These are phyloP conservation scores for Multifurca ochricompacta DNA, from an alignment of 768 basidiomycete genomes.

Conservation along the genomic window DNA sequence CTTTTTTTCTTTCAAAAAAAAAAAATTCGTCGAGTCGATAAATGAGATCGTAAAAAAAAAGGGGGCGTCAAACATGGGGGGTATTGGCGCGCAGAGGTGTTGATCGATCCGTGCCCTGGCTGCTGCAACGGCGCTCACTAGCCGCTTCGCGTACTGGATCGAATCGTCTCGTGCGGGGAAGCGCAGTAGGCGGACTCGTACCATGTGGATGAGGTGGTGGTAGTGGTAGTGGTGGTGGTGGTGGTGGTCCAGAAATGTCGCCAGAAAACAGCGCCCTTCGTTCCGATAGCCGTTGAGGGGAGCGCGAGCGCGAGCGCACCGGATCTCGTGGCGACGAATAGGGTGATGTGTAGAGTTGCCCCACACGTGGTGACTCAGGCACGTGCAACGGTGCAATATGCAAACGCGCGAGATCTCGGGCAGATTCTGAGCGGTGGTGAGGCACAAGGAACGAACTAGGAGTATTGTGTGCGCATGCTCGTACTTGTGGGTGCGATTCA, in stretches of 20 bases:
- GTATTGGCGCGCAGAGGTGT: slow-evolving; percentile 12
- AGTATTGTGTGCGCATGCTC: no score
- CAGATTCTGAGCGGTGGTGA: background rate
- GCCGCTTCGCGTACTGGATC: slow-evolving; percentile 23
- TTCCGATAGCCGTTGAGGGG: background rate
- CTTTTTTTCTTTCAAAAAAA: no score
- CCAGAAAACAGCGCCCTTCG: background rate
- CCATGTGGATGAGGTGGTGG: background rate
- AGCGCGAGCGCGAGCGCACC: background rate
- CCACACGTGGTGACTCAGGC: slow-evolving; percentile 7
- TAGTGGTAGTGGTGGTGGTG: no score
- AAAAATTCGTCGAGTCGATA: background rate
- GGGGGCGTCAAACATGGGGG: slow-evolving; percentile 12
- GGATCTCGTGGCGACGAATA: background rate
- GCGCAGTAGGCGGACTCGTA: background rate
- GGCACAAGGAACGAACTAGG: slow-evolving; percentile 10
- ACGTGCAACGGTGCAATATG: slow-evolving; percentile 14
- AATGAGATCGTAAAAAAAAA: slow-evolving; percentile 1
- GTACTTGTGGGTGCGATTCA: slow-evolving; percentile 2
- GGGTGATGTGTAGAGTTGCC: background rate
- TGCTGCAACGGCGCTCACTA: slow-evolving; percentile 15
- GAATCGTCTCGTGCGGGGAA: slow-evolving; percentile 15
- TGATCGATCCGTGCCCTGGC: slow-evolving; percentile 8
- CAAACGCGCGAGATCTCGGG: slow-evolving; percentile 11
- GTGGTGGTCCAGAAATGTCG: no score